These are phyloP conservation scores for Capsaspora owczarzaki DNA, from an alignment of 78 protist genomes.

Conservation along the genomic window DNA sequence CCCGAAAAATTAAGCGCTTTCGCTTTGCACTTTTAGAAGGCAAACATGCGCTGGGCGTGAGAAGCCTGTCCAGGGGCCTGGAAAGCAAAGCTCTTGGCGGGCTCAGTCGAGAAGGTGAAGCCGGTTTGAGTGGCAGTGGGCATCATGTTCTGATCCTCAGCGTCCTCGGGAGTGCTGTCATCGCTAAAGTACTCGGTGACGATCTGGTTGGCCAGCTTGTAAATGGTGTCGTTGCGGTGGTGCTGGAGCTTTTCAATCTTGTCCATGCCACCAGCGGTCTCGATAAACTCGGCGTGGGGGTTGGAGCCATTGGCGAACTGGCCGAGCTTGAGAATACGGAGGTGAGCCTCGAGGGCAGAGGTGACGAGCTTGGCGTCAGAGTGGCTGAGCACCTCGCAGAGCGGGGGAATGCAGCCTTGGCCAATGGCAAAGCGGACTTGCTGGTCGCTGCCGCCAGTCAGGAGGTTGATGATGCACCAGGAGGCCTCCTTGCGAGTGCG, in stretches of 20 bases:
- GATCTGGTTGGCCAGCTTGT: slow-evolving; percentile 38
- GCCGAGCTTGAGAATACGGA: slow-evolving; percentile 70
- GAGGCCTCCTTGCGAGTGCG: slow-evolving; percentile 90
- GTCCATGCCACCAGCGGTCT: slow-evolving; percentile 74
- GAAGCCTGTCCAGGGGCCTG: too few relatives aligned
- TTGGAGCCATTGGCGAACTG: slow-evolving; percentile 18
- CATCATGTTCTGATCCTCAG: too few relatives aligned
- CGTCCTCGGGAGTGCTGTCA: too few relatives aligned
- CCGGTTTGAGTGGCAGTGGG: too few relatives aligned
- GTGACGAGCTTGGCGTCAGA: slow-evolving; percentile 62
- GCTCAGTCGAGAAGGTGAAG: too few relatives aligned
- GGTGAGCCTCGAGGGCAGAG: slow-evolving; percentile 80
- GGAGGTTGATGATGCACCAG: slow-evolving; percentile 95
- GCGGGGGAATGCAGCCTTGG: slow-evolving; percentile 56
- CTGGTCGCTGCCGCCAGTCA: slow-evolving; percentile 71
- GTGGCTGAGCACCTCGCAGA: slow-evolving; percentile 66
- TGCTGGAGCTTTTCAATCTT: slow-evolving; percentile 77
- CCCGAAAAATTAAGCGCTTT: too few relatives aligned
- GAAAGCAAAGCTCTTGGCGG: too few relatives aligned
- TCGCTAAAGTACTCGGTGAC: background rate
- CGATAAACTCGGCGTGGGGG: slow-evolving; percentile 36
- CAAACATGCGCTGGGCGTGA: too few relatives aligned
- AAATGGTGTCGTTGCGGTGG: slow-evolving; percentile 67
- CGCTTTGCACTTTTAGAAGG: too few relatives aligned
- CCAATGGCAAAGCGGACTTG: slow-evolving; percentile 64